Evolutionary conservation across 805 yeast genomes (phyloP), one percentile per base, ranked within the genome.

Genomic region (Saccharomycopsis guyanensis): DNA sequence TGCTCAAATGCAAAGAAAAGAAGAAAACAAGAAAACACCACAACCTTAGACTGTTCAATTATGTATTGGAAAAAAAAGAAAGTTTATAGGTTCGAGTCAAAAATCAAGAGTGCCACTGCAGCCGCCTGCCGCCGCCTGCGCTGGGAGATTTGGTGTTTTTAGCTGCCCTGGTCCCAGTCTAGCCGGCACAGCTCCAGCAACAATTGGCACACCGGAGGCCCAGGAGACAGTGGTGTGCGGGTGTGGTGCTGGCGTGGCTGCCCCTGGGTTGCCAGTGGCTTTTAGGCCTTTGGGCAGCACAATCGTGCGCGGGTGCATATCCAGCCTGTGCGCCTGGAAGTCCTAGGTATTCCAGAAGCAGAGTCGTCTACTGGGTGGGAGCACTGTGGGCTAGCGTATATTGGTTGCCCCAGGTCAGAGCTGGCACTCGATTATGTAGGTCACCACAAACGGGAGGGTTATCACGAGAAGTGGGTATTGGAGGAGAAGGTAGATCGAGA

Each of bases 401-500:
- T 10, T 25, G 29, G 6, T 25, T 25, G 29, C 29, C 29, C 10
- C 29, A 25, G 29, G 29, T 25, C 10, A 15, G 19, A 33, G 49
- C 37, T 33, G 37, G 20, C 20, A 15, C 24, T 75, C 76, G 49
- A 77, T 58, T 1, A 85, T 72, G 57, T 85, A 87, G 2, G 88
- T 78, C 23, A 86, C 77, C 41, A 83, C 70, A 50, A 86, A 71
- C 5, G 95, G 88, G 53, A 88, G 62, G 3, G 88, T 74, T 20
- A 87, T 61, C 43, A 78, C 76, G 45, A 87, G 64, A 6, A 78
- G 58, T 2, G 73, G 56, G 56, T 88, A 87, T 57, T 85, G 89
- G 41, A 71, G 71, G 46, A 87, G 74, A 51, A 86, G 73, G 22
- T 74, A 70, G 8, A 84, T 69, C 0, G 95, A 88, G 47, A 88